Conservation (phyloP, 768 basidiomycete genomes). For the Termitomyces sp. region DNA sequence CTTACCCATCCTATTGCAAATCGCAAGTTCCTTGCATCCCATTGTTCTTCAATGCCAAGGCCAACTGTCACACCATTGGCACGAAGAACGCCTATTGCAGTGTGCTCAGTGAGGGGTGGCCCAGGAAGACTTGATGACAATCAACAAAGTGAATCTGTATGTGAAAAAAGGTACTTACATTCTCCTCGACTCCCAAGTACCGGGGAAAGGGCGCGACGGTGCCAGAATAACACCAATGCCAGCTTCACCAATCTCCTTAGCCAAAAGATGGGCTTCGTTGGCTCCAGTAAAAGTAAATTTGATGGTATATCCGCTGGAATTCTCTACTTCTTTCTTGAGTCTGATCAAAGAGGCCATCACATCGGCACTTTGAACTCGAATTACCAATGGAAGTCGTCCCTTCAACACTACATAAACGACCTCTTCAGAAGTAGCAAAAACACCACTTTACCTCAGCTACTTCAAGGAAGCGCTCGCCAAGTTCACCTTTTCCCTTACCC, state of each 20-base stretch:
- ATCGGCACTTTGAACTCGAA: constrained; percentile 74
- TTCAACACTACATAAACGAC: constrained; percentile 16
- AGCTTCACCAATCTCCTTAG: constrained; percentile 54
- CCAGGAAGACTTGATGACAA: constrained; percentile 50
- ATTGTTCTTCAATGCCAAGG: constrained; percentile 56
- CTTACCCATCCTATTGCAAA: constrained; percentile 82
- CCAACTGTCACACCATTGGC: constrained; percentile 69
- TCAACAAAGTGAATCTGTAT: background rate
- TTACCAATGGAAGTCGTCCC: constrained; percentile 69
- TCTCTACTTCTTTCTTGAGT: constrained; percentile 61
- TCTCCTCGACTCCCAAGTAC: constrained; percentile 60
- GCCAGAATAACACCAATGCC: constrained; percentile 41
- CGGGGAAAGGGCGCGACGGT: constrained; percentile 67
- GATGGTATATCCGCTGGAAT: constrained; percentile 32
- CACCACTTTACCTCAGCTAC: constrained; percentile 32
- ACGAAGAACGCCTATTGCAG: constrained; percentile 54
- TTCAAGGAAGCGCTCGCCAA: constrained; percentile 38
- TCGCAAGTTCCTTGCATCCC: constrained; percentile 71
- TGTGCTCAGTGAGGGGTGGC: constrained; percentile 57
- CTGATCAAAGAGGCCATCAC: constrained; percentile 71
- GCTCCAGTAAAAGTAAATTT: constrained; percentile 60
- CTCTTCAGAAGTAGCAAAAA: background rate
- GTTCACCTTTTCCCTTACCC: constrained; percentile 28
- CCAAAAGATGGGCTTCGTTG: constrained; percentile 64
- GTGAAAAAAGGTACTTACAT: constrained; percentile 36